Evolutionary conservation across 2,329 filamentous ascomycete genomes (phyloP).

Genomic region (Calonectria pteridis): DNA sequence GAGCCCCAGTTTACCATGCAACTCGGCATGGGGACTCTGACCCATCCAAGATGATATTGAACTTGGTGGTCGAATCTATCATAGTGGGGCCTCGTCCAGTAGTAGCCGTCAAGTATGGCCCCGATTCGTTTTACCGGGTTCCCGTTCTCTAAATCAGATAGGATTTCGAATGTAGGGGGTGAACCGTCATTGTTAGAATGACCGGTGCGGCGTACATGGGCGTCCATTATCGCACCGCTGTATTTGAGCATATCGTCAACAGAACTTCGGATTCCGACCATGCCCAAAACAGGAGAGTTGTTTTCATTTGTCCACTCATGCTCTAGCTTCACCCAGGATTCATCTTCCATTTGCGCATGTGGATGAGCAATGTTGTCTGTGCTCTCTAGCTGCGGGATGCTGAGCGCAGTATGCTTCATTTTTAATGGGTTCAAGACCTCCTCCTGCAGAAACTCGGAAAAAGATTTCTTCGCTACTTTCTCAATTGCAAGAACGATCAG

Average conservation of each 20-base stretch:
- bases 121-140: neutral
- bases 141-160: neutral
- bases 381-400: neutral
- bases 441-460: neutral
- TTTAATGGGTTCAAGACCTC: neutral
- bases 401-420: neutral
- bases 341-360: neutral
- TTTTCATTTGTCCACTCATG: neutral
- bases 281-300: neutral
- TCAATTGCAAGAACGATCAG: neutral
- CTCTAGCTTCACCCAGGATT: neutral
- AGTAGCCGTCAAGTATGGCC: neutral
- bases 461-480: neutral
- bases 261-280: neutral
- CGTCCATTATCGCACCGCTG: neutral
- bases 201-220: neutral
- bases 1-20: neutral
- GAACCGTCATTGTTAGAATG: neutral
- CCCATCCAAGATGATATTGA: conserved; percentile 1
- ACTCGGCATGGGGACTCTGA: neutral
- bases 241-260: neutral
- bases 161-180: neutral
- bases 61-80: neutral
- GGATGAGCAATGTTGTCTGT: neutral
- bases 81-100: neutral